Percentiles rank a stretch among this genome's conserved stretches.
phyloP scores from a whole-genome alignment of 2,329 filamentous ascomycete species.

The Trichoderma hamatum region DNA sequence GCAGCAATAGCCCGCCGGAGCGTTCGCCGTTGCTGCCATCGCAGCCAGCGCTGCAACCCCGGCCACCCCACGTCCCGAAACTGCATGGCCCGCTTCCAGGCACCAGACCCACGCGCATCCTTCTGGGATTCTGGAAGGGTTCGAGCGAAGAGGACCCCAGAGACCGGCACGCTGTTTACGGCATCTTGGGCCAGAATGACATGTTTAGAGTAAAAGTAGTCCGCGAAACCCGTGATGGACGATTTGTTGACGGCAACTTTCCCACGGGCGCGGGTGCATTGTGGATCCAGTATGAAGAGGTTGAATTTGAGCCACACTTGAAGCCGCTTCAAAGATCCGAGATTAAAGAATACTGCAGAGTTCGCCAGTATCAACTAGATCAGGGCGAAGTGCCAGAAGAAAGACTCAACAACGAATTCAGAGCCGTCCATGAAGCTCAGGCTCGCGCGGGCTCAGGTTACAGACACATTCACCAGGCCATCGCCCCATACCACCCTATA shows the following conservation, averaged over 20 bases:
- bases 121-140: conserved; percentile 62
- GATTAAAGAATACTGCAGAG: conserved; percentile 65
- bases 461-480: conserved; percentile 31
- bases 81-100: conserved; percentile 50
- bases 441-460: conserved; percentile 44
- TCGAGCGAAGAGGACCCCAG: conserved; percentile 51
- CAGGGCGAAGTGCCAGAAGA: conserved; percentile 54
- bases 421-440: conserved; percentile 56
- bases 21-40: conserved; percentile 28
- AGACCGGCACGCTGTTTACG: conserved; percentile 65
- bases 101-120: conserved; percentile 59
- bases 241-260: conserved; percentile 61
- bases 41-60: conserved; percentile 27
- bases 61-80: conserved; percentile 8
- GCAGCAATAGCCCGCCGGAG: conserved; percentile 30
- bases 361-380: conserved; percentile 62
- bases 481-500: conserved; percentile 33
- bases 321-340: conserved; percentile 55
- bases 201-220: conserved; percentile 68
- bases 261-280: conserved; percentile 61
- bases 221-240: conserved; percentile 62
- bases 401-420: conserved; percentile 52
- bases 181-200: conserved; percentile 64
- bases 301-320: conserved; percentile 61
- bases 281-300: conserved; percentile 66